Base-by-base conservation (phyloP, 306 rosid species). In the Rosa rugosa region DNA sequence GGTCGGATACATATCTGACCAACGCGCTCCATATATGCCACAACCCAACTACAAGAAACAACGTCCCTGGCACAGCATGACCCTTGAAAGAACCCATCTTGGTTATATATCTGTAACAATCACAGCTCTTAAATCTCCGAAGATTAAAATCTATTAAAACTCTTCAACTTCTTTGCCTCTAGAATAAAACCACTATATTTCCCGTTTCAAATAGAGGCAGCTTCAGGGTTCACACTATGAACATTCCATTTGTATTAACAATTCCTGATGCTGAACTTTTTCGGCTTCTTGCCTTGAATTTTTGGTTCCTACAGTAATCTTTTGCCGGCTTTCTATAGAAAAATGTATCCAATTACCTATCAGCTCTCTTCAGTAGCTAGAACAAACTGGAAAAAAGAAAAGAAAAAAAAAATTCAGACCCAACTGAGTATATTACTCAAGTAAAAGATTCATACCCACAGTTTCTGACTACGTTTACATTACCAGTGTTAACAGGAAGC, bases 11-110 rank as follows among this genome's bases (percentile, higher is more conserved):
- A 72, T 86, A 87, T 79, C 98, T 83, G 54, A 91, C 89, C 82
- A 95, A 47, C 75, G 96, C 40, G 40, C 94, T 78, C 98, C 98
- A 93, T 80, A 91, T 85, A 80, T 96, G 99, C 98, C 99, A 96
- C 6, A 87, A 46, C 68, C 99, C 99, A 76, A 96, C 87, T n/a
- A 91, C 47, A 65, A 96, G 87, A 89, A 96, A 96, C 77, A 93
- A 81, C 16, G 98, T 93, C 80, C 99, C 99, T 1, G 99, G 99
- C 73, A 96, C 81, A 81, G 78, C 93, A 87, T 96, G 99, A 71
- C 99, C 99, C 82, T 85, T 81, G 84, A 96, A 96, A 84, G 99
- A 96, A 76, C 99, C 99, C 99, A 96, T 95, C 78, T 47, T 40
- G 54, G 41, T 11, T 14, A 63, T 16, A 23, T 41, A 20, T 49